Evolutionary conservation across 805 yeast genomes (phyloP).

Genomic region (Teunomyces kruisii): DNA sequence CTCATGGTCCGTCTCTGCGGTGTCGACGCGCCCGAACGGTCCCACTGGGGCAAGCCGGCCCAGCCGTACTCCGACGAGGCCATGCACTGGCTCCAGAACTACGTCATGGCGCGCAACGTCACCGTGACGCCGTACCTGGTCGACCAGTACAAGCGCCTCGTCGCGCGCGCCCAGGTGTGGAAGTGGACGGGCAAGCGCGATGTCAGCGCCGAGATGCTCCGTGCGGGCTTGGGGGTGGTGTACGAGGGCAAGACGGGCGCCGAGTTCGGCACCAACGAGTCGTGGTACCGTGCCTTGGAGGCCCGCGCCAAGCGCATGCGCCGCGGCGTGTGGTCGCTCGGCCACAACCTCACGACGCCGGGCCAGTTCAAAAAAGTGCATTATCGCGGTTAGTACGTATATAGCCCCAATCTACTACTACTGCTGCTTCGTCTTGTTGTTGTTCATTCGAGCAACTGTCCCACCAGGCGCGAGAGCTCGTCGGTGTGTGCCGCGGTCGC

Average conservation of each 20-base stretch:
- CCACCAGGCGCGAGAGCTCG: slow-evolving; percentile 27
- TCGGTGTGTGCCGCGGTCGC: slow-evolving; percentile 35
- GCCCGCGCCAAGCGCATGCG: slow-evolving; percentile 52
- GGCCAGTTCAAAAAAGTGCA: slow-evolving; percentile 64
- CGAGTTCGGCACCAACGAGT: slow-evolving; percentile 81
- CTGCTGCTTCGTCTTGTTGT: background rate
- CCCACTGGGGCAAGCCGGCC: slow-evolving; percentile 92
- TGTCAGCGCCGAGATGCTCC: slow-evolving; percentile 84
- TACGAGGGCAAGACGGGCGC: slow-evolving; percentile 82
- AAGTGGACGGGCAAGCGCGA: slow-evolving; percentile 63
- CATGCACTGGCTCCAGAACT: slow-evolving; percentile 67
- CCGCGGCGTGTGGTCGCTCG: slow-evolving; percentile 70
- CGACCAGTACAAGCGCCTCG: slow-evolving; percentile 90
- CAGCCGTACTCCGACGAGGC: slow-evolving; percentile 90
- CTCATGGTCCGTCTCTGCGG: slow-evolving; percentile 84
- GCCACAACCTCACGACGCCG: slow-evolving; percentile 60
- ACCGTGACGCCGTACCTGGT: slow-evolving; percentile 74
- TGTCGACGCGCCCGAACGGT: slow-evolving; percentile 93
- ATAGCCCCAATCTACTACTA: background rate
- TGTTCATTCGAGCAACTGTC: slow-evolving; percentile 20
- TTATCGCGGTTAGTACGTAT: background rate
- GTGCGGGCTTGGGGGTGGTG: slow-evolving; percentile 78
- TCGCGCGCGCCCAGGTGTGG: slow-evolving; percentile 71
- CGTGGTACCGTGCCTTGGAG: slow-evolving; percentile 59
- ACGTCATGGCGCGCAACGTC: slow-evolving; percentile 64